phyloP scores from a whole-genome alignment of 495 filamentous ascomycete genomes.

The Penicillium cosmopolitanum region DNA sequence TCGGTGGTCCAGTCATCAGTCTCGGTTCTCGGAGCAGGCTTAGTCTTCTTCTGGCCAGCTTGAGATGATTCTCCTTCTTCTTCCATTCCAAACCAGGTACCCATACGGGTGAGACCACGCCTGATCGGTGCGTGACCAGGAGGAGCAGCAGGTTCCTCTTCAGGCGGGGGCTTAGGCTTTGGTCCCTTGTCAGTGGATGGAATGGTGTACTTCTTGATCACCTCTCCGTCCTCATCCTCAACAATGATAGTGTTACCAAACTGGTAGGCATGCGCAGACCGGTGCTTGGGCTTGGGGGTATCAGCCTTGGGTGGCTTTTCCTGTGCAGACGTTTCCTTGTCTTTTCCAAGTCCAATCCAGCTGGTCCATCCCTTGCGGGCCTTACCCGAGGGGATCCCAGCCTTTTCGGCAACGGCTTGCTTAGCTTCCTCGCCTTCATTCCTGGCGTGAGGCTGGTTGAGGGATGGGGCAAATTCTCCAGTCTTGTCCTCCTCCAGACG shows the following conservation, averaged over 20 bases:
- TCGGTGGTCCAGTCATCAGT: constrained; percentile 66
- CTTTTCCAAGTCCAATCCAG: constrained; percentile 48
- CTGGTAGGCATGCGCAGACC: constrained; percentile 88
- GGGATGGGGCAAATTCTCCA: constrained; percentile 45
- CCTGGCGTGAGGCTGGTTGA: constrained; percentile 47
- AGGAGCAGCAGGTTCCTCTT: constrained; percentile 26
- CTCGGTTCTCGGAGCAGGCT: constrained; percentile 30
- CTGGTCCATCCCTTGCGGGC: constrained; percentile 39
- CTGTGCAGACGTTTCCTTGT: constrained; percentile 21
- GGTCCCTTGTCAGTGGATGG: constrained; percentile 47
- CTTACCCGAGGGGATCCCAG: constrained; percentile 36
- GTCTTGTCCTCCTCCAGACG: constrained; percentile 62
- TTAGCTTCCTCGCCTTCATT: constrained; percentile 50
- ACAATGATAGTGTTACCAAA: constrained; percentile 98
- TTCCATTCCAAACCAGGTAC: constrained; percentile 63
- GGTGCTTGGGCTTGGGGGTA: constrained; percentile 21
- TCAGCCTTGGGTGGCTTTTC: constrained; percentile 21
- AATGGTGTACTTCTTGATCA: constrained; percentile 95
- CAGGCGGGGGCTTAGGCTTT: constrained; percentile 24
- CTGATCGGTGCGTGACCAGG: constrained; percentile 41
- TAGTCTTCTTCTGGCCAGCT: constrained; percentile 34
- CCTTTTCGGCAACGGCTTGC: constrained; percentile 34
- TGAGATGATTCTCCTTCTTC: constrained; percentile 51
- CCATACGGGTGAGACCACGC: constrained; percentile 59
- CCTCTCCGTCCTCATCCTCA: constrained; percentile 96